phyloP scores from a whole-genome alignment of 768 basidiomycete species.

The Kwoniella sp. region DNA sequence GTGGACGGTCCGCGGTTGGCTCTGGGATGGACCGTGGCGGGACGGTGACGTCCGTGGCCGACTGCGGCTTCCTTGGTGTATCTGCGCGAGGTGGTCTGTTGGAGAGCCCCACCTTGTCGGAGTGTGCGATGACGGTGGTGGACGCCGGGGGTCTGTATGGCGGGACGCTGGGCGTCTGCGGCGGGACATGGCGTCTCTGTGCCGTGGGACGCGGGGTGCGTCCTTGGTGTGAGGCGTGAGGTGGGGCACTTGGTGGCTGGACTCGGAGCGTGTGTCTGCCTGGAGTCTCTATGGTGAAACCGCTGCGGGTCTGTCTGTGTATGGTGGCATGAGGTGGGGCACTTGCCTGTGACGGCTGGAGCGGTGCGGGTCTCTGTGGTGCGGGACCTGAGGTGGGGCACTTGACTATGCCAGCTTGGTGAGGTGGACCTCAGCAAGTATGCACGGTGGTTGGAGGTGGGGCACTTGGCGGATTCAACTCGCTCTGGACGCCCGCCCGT shows the following conservation, averaged over 20 bases:
- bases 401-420: too few relatives aligned
- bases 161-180: constrained; percentile 33
- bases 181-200: background rate
- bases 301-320: background rate
- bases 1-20: too few relatives aligned
- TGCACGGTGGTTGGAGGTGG: background rate
- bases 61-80: too few relatives aligned
- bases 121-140: background rate
- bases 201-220: too few relatives aligned
- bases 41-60: too few relatives aligned
- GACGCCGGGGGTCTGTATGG: background rate
- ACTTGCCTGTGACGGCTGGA: too few relatives aligned
- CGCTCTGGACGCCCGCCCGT: background rate
- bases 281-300: background rate
- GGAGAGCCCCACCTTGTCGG: too few relatives aligned
- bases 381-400: too few relatives aligned
- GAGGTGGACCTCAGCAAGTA: too few relatives aligned
- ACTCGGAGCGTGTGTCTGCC: background rate
- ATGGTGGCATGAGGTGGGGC: background rate
- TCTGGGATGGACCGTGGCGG: too few relatives aligned
- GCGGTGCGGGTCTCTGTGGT: background rate
- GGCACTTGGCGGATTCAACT: background rate
- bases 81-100: too few relatives aligned
- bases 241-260: constrained; percentile 50
- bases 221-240: background rate